Evolutionary conservation across 2,329 filamentous ascomycete species (phyloP), one percentile per base, ranked within the genome.

Genomic region (Sporothrix brunneoviolacea): DNA sequence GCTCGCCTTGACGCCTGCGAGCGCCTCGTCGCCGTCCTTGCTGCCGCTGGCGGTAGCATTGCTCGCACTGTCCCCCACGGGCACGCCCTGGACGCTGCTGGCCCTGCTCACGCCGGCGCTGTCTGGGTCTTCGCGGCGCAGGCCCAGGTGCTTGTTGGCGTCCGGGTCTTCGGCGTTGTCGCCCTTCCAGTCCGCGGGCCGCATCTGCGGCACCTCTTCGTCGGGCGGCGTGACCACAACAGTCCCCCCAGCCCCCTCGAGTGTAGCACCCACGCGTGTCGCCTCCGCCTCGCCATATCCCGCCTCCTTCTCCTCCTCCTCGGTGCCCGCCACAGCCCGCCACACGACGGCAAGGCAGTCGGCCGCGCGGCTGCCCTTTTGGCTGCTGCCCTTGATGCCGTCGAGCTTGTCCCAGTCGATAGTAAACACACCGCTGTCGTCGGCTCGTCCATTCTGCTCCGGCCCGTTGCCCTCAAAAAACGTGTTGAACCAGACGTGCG

Each of bases 401-500:
- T 98, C 93, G 81, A 98, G 87, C 48, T 74, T 72, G 35, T 80
- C 77, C 79, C 79, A 82, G 1, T 75, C 74, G 24, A 82, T 76
- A 52, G 70, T 67, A 44, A 82, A 82, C 3, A 81, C 70, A 10
- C 79, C 91, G 9, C 77, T 86, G 38, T 83, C 76, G 43, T 86
- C 76, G 12, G 88, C 74, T 15, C 73, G 69, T 21, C 86, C 88
- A 24, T 71, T 66, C 37, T 82, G 74, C 61, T 90, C 86, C 0
- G 85, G 83, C 0, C 86, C 86, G 18, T 79, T 72, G 39, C 91
- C 90, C 68, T 97, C 93, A 60, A 97, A 97, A 67, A 83, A 97
- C 2, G 83, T 75, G 62, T 98, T 98, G 73, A 96, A 95, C 93
- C 93, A 98, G 15, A 95, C 88, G 61, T 97, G 91, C 0, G 91